Evolutionary conservation across 305 asterid genomes (phyloP).

Genomic region (Petunia hybrid): DNA sequence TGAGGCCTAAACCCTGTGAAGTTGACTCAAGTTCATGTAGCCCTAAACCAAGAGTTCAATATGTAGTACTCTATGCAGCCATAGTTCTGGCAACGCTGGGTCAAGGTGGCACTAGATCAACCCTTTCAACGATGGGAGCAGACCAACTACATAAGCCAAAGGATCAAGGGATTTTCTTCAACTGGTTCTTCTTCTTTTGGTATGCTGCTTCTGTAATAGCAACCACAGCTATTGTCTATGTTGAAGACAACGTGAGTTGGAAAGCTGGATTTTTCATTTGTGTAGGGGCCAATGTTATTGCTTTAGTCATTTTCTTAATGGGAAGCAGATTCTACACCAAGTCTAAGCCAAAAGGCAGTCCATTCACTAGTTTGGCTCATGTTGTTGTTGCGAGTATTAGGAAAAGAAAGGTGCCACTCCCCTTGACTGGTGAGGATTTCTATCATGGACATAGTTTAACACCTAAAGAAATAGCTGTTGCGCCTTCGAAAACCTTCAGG

Average conservation of each 20-base stretch:
- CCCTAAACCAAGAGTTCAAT: conserved; percentile 31
- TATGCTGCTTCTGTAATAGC: conserved; percentile 26
- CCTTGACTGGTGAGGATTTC: not conserved
- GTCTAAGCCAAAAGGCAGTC: conserved; percentile 40
- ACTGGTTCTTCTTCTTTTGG: conserved; percentile 34
- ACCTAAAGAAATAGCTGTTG: not conserved
- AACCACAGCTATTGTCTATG: conserved; percentile 40
- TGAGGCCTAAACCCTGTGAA: conserved; percentile 39
- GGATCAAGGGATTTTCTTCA: conserved; percentile 37
- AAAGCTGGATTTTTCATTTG: conserved; percentile 38
- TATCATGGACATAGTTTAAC: not conserved
- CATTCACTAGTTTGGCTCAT: conserved; percentile 35
- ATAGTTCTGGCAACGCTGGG: conserved; percentile 30
- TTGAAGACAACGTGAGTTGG: conserved; percentile 45
- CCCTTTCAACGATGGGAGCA: conserved; percentile 40
- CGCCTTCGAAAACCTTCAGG: conserved; percentile 4
- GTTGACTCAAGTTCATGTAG: not conserved
- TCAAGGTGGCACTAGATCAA: conserved; percentile 30
- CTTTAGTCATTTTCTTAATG: conserved; percentile 35
- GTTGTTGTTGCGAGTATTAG: conserved; percentile 32
- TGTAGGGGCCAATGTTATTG: conserved; percentile 39
- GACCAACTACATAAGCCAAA: conserved; percentile 31
- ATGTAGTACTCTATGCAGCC: conserved; percentile 24
- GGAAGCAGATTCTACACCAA: conserved; percentile 36
- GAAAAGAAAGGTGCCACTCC: not conserved